Base-by-base conservation (phyloP, 1,139 yeast genomes). In the Geotrichum candidum region DNA sequence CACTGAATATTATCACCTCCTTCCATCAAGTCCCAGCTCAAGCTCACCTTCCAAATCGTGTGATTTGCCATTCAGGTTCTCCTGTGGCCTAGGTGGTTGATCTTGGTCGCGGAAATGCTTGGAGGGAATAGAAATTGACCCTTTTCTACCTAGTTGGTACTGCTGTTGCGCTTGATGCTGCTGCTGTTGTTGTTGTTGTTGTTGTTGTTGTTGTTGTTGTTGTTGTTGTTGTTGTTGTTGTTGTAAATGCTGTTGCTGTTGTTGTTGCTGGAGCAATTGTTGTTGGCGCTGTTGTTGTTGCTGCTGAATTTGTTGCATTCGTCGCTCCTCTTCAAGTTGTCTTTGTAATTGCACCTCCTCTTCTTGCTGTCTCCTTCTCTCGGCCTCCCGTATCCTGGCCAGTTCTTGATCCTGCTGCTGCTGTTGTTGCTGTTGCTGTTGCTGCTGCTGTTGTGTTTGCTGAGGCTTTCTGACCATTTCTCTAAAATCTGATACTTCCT, bases 401-500 rank as follows among this genome's bases (percentile, higher is more conserved):
- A 41, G n/a, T 15, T 41, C 46, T 51, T 65, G 68, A 1, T 54
- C 63, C 56, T 65, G 69, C 15, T 65, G 67, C 29, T 66, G 65
- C 35, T 61, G 63, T 29, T 67, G 67, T 46, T 65, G 66, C 54
- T 66, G 68, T 10, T 60, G 68, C 48, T 64, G 65, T 54, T 66
- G 68, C n/a, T 61, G 67, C 25, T 65, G 63, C 38, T 64, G 65
- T 35, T 64, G 62, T 35, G 84, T 87, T 55, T 85, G 56, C 15
- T 60, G 76, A 3, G 96, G 96, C 70, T 82, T 84, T 77, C 80
- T 72, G 11, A 92, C 97, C 76, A 86, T 85, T 54, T 84, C 90
- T 67, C 98, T 82, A 73, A 94, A 92, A 31, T 82, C 56, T 62
- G 81, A 80, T 2, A 94, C 98, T 71, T 94, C 98, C 54, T 89